These are phyloP conservation scores for Metarhizium album DNA, from an alignment of 2,329 filamentous ascomycete species.

Conservation along the genomic window DNA sequence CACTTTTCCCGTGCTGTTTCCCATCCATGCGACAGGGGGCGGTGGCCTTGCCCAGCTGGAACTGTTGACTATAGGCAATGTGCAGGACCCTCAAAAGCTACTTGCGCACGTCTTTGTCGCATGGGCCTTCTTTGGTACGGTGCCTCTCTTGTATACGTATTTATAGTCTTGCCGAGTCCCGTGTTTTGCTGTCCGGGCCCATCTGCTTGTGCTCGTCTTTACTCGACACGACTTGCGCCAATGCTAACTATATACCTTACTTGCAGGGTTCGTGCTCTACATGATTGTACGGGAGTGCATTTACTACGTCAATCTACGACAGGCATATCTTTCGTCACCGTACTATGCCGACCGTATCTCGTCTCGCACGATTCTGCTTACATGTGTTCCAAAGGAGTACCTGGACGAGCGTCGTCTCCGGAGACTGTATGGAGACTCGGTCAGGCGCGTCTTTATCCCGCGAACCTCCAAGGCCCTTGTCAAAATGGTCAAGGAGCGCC, in stretches of 20 bases:
- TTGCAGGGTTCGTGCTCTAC: conserved; percentile 67
- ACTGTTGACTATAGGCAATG: conserved; percentile 68
- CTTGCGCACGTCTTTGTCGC: conserved; percentile 74
- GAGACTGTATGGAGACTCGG: conserved; percentile 70
- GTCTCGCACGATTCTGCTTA: conserved; percentile 81
- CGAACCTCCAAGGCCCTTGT: conserved; percentile 68
- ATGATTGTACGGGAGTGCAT: conserved; percentile 80
- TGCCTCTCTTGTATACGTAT: neutral
- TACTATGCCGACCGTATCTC: conserved; percentile 78
- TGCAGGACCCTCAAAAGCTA: conserved; percentile 49
- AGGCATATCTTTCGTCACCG: conserved; percentile 82
- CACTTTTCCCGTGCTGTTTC: conserved; percentile 78
- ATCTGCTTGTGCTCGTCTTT: no score
- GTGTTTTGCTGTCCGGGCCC: no score
- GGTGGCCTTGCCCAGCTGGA: conserved; percentile 57
- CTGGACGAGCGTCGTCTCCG: conserved; percentile 67
- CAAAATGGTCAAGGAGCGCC: conserved; percentile 70
- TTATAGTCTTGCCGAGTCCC: no score
- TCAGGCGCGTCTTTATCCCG: conserved; percentile 76
- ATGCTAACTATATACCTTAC: conserved; percentile 18
- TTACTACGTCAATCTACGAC: conserved; percentile 84
- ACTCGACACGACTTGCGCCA: neutral
- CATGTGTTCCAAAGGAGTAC: conserved; percentile 70
- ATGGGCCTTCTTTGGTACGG: conserved; percentile 58
- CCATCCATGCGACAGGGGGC: conserved; percentile 77